Evolutionary conservation across 208 protist species (phyloP), one percentile per base, ranked within the genome.

Genomic region (Balamuthia mandrillaris): DNA sequence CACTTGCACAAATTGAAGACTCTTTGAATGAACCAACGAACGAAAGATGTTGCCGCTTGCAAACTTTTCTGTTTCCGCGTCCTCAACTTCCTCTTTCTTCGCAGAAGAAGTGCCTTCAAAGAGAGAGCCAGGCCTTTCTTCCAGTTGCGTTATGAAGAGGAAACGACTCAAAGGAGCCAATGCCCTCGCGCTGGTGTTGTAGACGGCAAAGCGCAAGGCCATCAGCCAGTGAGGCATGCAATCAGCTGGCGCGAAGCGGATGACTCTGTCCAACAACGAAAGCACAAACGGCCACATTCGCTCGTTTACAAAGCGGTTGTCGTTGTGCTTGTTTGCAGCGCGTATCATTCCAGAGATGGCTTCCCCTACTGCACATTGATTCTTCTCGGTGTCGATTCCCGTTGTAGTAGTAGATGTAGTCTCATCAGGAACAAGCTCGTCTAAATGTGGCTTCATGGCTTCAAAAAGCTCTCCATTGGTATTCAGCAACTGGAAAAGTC

Each of bases 1-100:
- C 9, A 44, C 42, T 44, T 78, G 68, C 44, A 78, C 68, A n/a
- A 78, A 78, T 33, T 78, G 68, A 6, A 78, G 37, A 27, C 47
- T 27, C 24, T 78, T 78, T 24, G 68, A 24, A 33, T 78, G 42
- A 56, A 24, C 24, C 3, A 78, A 44, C 12, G 68, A 56, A 56
- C 18, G n/a, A 24, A 24, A 24, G 18, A n/a, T 56, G 68, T 49
- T 33, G 41, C 68, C 68, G 18, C 54, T 44, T 33, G 27, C 39
- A 4, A 3, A 18, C 6, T 21, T 3, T 21, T 56, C 41, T 10
- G 33, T 3, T n/a, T 4, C 21, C 3, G 54, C 10, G 12, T 6
- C 24, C 68, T 78, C 3, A 16, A 78, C 27, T 24, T 78, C 42
- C 3, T 14, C 3, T 3, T n/a, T n/a, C n/a, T n/a, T n/a, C n/a